Evolutionary conservation across 2,329 filamentous ascomycete species (phyloP), one percentile per base, ranked within the genome.

Genomic region (Fusarium buxicola): DNA sequence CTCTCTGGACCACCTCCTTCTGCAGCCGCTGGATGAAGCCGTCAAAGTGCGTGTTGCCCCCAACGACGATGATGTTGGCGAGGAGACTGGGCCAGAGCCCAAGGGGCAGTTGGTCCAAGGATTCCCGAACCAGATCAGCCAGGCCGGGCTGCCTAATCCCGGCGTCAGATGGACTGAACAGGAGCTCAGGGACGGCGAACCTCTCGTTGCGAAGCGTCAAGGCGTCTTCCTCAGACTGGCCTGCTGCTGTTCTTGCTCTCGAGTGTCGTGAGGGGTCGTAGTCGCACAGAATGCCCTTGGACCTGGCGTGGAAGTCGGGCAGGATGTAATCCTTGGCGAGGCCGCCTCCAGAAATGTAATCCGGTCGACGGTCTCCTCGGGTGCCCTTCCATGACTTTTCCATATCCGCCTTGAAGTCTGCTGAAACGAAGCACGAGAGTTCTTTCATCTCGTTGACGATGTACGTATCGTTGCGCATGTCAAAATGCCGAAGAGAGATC

Each of bases 381-480:
- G 90, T 87, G 7, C 89, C 91, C 75, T 92, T 95, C 92, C 93
- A 97, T 0, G 89, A 89, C 63, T 83, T 84, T 62, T 98, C 94
- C 31, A 99, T 84, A 68, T 97, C 92, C 7, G 75, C 72, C 24
- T 82, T 80, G 75, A 98, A 97, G 72, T 96, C 87, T 1, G 86
- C 79, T 3, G 91, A 90, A 10, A 97, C 88, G 69, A 91, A 98
- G 73, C 92, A 96, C 1, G 91, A 88, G 5, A 89, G 84, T 74
- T 99, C 95, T 73, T 99, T 99, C 76, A 98, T 94, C 75, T 97
- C 92, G 71, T 97, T 97, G 74, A 97, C 92, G 46, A 98, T 89
- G 75, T 96, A 89, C 1, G 91, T 90, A 70, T 99, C 95, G 75
- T 96, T 94, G 61, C 95, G 88, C 87, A 99, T 94, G 74, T 97